Percentiles rank a stretch among this genome's conserved stretches.
phyloP scores from a whole-genome alignment of 2,329 filamentous ascomycete genomes.

The Xylaria sp. region DNA sequence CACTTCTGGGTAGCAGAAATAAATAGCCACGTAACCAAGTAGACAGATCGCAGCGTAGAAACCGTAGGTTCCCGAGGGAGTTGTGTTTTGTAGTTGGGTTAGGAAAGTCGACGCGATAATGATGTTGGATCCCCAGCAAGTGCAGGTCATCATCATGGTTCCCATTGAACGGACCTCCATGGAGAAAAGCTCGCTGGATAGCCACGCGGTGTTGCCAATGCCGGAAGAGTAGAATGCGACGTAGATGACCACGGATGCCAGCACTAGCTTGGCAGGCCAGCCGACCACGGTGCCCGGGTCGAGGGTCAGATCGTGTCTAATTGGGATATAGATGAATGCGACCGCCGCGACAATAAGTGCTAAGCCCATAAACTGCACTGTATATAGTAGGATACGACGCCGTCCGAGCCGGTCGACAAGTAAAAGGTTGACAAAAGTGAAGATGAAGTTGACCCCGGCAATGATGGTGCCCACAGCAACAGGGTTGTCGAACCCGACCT shows the following conservation, averaged over 20 bases:
- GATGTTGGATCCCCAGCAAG: slow-evolving; percentile 56
- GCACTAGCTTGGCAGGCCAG: slow-evolving; percentile 51
- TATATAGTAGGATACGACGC: slow-evolving; percentile 53
- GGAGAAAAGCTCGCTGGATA: slow-evolving; percentile 55
- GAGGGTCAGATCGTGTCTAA: slow-evolving; percentile 50
- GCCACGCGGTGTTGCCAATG: slow-evolving; percentile 57
- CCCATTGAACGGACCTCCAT: slow-evolving; percentile 57
- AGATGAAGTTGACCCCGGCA: slow-evolving; percentile 56
- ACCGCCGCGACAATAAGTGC: slow-evolving; percentile 54
- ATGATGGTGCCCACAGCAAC: slow-evolving; percentile 55
- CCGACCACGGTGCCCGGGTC: slow-evolving; percentile 48
- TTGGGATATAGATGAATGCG: slow-evolving; percentile 56
- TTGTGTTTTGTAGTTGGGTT: slow-evolving; percentile 57
- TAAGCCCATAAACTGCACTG: slow-evolving; percentile 54
- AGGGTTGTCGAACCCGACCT: slow-evolving; percentile 57
- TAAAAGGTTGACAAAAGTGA: slow-evolving; percentile 56
- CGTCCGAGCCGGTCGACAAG: slow-evolving; percentile 56
- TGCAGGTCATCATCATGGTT: slow-evolving; percentile 57
- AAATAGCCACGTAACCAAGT: slow-evolving; percentile 56
- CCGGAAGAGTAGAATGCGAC: slow-evolving; percentile 56
- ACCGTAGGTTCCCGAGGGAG: slow-evolving; percentile 58
- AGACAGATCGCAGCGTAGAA: slow-evolving; percentile 60
- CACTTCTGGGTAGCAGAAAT: slow-evolving; percentile 60
- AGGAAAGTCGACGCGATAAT: slow-evolving; percentile 59
- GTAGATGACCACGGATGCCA: slow-evolving; percentile 54